Evolutionary conservation across 2,329 filamentous ascomycete species (phyloP), one percentile per base, ranked within the genome.

Genomic region (Neurospora sp.): DNA sequence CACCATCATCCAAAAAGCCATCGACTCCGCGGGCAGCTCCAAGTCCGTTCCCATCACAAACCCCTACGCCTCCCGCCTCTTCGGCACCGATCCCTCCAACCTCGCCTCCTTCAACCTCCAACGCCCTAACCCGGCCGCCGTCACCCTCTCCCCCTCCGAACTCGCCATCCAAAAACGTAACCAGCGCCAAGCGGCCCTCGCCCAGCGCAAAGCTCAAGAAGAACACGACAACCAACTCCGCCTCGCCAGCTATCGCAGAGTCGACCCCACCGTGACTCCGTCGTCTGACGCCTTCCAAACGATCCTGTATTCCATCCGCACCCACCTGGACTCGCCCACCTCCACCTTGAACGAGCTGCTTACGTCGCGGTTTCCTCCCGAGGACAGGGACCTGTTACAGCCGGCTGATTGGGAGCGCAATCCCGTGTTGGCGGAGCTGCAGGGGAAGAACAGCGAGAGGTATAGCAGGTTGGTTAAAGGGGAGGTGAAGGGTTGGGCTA

Each of bases 341-440:
- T 46, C 39, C 6, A 73, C 81, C 19, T 77, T 85, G 40, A 82
- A 82, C 70, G 38, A 75, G 1, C 70, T 76, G 7, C 46, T 72
- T 1, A 70, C 67, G 7, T 74, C 73, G 4, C 72, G 72, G 7
- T 80, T 77, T 72, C 79, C 74, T 0, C 66, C 67, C 3, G 67
- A 72, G 66, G 73, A 75, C 40, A 46, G 67, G 23, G 68, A 66
- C 10, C 36, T 76, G 28, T 71, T 76, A 2, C 42, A 66, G 3
- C 72, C 73, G 1, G 67, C 36, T 6, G 66, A 68, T 93, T 66
- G 42, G 42, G 28, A 28, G 2, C 5, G 23, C 15, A 72, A 73
- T 67, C 66, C 68, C 19, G 28, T 68, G 17, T 70, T 76, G 43
- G 67, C 68, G 5, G 39, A 40, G 40, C 68, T 76, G 33, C 74